Evolutionary conservation across 306 rosid species (phyloP).

Genomic region (Vigna nakashimae): DNA sequence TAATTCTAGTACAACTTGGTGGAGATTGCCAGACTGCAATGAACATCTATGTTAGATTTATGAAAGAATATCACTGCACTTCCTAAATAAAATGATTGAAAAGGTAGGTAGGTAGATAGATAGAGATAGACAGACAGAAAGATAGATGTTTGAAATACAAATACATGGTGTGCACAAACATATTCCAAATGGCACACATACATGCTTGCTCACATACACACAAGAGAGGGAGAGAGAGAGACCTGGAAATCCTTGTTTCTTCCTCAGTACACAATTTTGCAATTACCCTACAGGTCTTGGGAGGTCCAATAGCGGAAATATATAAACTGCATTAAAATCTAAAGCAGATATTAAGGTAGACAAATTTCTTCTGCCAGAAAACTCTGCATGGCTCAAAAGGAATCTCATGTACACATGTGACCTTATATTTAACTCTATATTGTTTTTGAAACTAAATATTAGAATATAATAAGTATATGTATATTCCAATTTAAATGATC

Average conservation of each 20-base stretch:
- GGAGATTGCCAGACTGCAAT: slow-evolving; percentile 31
- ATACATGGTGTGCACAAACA: slow-evolving; percentile 8
- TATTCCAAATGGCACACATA: slow-evolving; percentile 6
- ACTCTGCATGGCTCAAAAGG: slow-evolving; percentile 31
- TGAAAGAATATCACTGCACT: slow-evolving; percentile 23
- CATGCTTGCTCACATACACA: background rate
- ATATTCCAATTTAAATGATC: slow-evolving; percentile 5
- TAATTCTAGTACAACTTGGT: slow-evolving; percentile 23
- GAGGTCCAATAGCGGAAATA: slow-evolving; percentile 51
- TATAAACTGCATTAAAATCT: slow-evolving; percentile 77
- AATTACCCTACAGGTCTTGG: background rate
- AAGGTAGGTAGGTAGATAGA: background rate
- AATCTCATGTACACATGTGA: background rate
- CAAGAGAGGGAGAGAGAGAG: slow-evolving; percentile 18
- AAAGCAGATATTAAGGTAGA: slow-evolving; percentile 47
- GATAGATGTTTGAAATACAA: slow-evolving; percentile 20
- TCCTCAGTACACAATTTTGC: slow-evolving; percentile 39
- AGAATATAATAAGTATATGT: slow-evolving; percentile 7
- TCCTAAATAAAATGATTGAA: background rate
- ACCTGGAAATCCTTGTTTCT: slow-evolving; percentile 53
- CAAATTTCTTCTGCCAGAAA: slow-evolving; percentile 36
- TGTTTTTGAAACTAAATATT: background rate
- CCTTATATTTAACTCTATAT: background rate
- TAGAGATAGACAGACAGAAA: no score
- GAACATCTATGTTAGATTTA: slow-evolving; percentile 33